Percentiles rank a stretch among this genome's conserved stretches.
phyloP scores from a whole-genome alignment of 23 red algal genomes.

The Gracilaria vermiculophylla region DNA sequence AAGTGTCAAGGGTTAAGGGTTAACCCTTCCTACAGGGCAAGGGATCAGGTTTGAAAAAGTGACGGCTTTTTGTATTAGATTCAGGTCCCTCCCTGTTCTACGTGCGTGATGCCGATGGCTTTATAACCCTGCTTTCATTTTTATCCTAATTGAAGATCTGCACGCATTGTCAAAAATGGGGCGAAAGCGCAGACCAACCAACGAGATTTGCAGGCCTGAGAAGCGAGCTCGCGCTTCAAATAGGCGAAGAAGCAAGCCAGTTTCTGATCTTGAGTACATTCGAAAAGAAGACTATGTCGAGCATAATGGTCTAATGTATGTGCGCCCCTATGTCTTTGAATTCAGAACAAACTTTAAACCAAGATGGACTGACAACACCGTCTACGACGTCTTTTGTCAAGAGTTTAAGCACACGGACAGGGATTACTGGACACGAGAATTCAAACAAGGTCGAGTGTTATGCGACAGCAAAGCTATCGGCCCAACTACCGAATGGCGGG shows the following conservation, averaged over 20 bases:
- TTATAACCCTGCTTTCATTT: too few species aligned
- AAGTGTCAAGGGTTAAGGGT: too few species aligned
- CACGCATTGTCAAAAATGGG: background rate
- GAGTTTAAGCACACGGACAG: constrained; percentile 72
- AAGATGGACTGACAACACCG: constrained; percentile 57
- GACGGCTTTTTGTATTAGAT: too few species aligned
- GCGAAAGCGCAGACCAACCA: background rate
- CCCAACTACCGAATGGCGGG: background rate
- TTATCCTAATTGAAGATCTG: too few species aligned
- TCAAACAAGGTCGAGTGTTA: constrained; percentile 66
- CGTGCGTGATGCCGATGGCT: too few species aligned
- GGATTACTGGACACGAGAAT: constrained; percentile 75
- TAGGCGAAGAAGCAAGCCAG: background rate
- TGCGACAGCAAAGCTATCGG: constrained; percentile 20
- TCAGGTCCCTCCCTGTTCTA: too few species aligned
- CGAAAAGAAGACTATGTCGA: constrained; percentile 28
- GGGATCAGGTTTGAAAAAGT: too few species aligned
- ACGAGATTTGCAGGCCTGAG: too few species aligned
- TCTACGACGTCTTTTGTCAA: constrained; percentile 71
- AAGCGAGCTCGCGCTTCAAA: background rate
- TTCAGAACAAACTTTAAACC: constrained; percentile 75
- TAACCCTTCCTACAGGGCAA: too few species aligned
- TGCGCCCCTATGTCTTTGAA: constrained; percentile 67
- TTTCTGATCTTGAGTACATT: constrained; percentile 17
- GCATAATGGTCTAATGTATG: constrained; percentile 26